Percentiles rank a stretch among this genome's conserved stretches.
Evolutionary conservation across 768 basidiomycete genomes (phyloP).

Genomic region (Ephemerocybe angulata): DNA sequence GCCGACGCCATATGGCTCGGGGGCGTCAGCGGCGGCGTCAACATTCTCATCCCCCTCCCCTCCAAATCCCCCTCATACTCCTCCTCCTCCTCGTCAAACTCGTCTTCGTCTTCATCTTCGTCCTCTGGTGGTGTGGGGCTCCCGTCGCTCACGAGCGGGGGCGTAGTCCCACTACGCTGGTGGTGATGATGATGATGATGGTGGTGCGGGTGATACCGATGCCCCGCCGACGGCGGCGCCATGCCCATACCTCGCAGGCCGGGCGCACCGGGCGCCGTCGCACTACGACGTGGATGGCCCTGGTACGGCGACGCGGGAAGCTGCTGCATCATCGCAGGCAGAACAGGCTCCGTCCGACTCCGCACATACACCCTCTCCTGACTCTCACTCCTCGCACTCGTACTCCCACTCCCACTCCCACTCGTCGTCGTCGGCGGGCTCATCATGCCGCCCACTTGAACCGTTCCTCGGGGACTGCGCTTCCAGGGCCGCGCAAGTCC

Average conservation of each 20-base stretch:
- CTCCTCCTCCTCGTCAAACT: too few relatives aligned
- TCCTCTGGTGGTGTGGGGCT: slow-evolving; percentile 10
- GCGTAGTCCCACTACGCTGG: slow-evolving; percentile 11
- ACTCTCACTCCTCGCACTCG: not conserved
- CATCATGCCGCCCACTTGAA: not conserved
- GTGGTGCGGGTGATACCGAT: slow-evolving; percentile 2
- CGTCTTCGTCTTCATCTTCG: slow-evolving; percentile 2
- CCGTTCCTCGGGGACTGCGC: not conserved
- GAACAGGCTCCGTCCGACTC: slow-evolving; percentile 5
- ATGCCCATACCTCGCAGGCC: not conserved
- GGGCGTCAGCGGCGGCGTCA: slow-evolving; percentile 16
- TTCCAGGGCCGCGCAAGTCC: slow-evolving; percentile 1
- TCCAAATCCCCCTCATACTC: slow-evolving; percentile 8
- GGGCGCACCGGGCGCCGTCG: not conserved
- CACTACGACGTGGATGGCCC: not conserved
- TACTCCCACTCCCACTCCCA: slow-evolving; percentile 9
- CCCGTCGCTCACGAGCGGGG: slow-evolving; percentile 13
- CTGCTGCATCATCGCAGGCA: slow-evolving; percentile 1
- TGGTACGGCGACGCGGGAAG: not conserved
- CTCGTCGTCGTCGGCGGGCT: not conserved
- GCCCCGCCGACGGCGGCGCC: not conserved
- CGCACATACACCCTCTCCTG: not conserved
- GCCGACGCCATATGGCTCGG: slow-evolving; percentile 3
- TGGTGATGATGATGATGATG: not conserved
- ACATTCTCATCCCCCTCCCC: slow-evolving; percentile 4